Evolutionary conservation across 2,329 filamentous ascomycete genomes (phyloP).

Genomic region (Metarhizium sp.): DNA sequence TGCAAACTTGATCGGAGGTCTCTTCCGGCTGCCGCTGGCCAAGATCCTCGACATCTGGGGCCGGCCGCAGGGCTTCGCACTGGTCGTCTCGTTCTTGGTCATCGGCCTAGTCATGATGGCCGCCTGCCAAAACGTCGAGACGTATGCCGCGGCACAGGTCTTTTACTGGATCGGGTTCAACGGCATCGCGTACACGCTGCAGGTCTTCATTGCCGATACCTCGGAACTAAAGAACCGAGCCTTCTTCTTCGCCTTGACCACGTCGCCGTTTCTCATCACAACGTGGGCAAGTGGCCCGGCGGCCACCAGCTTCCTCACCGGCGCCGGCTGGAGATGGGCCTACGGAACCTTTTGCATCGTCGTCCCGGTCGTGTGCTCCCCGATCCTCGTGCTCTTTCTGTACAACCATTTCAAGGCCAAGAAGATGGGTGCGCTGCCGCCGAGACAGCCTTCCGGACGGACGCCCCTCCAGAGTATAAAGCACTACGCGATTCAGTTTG

Average conservation of each 20-base stretch:
- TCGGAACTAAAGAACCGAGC: slow-evolving; percentile 21
- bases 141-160: slow-evolving; percentile 36
- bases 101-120: slow-evolving; percentile 47
- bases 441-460: slow-evolving; percentile 20
- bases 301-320: slow-evolving; percentile 15
- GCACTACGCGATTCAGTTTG: slow-evolving; percentile 15
- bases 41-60: slow-evolving; percentile 30
- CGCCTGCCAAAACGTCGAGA: slow-evolving; percentile 39
- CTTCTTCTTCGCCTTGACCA: slow-evolving; percentile 21
- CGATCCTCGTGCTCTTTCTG: slow-evolving; percentile 14
- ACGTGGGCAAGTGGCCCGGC: slow-evolving; percentile 20
- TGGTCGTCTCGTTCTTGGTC: slow-evolving; percentile 23
- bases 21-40: slow-evolving; percentile 23
- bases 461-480: slow-evolving; percentile 31
- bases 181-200: slow-evolving; percentile 18
- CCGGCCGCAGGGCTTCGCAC: slow-evolving; percentile 23
- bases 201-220: slow-evolving; percentile 23
- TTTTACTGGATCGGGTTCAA: slow-evolving; percentile 45
- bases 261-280: slow-evolving; percentile 26
- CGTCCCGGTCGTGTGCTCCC: slow-evolving; percentile 32
- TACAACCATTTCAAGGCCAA: slow-evolving; percentile 14
- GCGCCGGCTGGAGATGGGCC: slow-evolving; percentile 20
- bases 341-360: slow-evolving; percentile 52
- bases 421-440: slow-evolving; percentile 8
- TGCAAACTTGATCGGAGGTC: slow-evolving; percentile 21